Percentiles rank a stretch among this genome's conserved stretches.
phyloP scores from a whole-genome alignment of 2,329 filamentous ascomycete species.

The Nemania sp. region DNA sequence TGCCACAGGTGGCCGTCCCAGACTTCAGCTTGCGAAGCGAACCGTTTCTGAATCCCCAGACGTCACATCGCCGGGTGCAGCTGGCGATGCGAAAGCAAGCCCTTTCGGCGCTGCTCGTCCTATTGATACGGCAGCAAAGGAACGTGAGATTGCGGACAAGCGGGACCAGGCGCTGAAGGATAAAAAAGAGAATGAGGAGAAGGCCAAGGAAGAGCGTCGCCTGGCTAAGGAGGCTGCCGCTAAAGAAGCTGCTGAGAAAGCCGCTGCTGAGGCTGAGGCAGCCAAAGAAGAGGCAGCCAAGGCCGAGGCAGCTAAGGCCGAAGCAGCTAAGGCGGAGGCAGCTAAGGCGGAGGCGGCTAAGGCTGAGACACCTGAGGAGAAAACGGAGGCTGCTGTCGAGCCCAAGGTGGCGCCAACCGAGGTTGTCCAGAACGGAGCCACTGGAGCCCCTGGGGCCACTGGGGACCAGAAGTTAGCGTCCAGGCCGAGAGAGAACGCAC shows the following conservation, averaged over 20 bases:
- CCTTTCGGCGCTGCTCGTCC: slow-evolving; percentile 93
- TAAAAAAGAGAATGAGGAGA: slow-evolving; percentile 87
- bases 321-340: slow-evolving; percentile 30
- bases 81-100: slow-evolving; percentile 77
- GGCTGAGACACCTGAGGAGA: slow-evolving; percentile 40
- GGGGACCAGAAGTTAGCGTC: slow-evolving; percentile 55
- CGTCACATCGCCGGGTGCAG: slow-evolving; percentile 53
- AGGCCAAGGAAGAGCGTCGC: slow-evolving; percentile 75
- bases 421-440: slow-evolving; percentile 38
- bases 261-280: slow-evolving; percentile 61
- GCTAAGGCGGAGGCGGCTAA: slow-evolving; percentile 40
- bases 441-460: slow-evolving; percentile 51
- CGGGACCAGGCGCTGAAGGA: slow-evolving; percentile 72
- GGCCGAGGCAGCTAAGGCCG: slow-evolving; percentile 30
- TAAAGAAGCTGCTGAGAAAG: slow-evolving; percentile 7
- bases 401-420: slow-evolving; percentile 18
- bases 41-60: slow-evolving; percentile 77
- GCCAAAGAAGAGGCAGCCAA: slow-evolving; percentile 49
- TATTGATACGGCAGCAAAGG: slow-evolving; percentile 88
- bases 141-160: slow-evolving; percentile 91
- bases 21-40: slow-evolving; percentile 85
- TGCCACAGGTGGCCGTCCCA: slow-evolving; percentile 71
- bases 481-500: slow-evolving; percentile 49
- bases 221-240: slow-evolving; percentile 65
- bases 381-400: slow-evolving; percentile 41